A percentile compares a stretch with the other conserved stretches of the same genome.
phyloP scores from a whole-genome alignment of 805 yeast species.

The Kodamaea lidongshanica region DNA sequence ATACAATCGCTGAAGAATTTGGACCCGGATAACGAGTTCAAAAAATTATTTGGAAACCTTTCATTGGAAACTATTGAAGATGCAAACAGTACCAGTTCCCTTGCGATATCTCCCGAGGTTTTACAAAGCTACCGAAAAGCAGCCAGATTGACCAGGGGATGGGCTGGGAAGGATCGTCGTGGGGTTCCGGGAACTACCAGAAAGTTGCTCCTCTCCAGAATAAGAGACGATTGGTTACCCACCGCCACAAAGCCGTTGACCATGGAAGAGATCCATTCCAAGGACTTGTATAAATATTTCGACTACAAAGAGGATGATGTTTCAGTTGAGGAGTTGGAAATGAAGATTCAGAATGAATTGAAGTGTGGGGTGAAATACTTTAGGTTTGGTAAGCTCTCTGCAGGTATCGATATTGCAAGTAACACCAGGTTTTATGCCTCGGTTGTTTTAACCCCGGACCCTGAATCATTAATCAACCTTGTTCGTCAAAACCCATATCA shows the following conservation, averaged over 20 bases:
- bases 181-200: constrained; percentile 69
- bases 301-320: constrained; percentile 31
- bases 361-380: constrained; percentile 49
- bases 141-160: constrained; percentile 60
- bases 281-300: constrained; percentile 31
- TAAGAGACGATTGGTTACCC: constrained; percentile 79
- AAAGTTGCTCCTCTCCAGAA: constrained; percentile 61
- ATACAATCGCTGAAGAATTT: constrained; percentile 45
- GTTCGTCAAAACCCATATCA: constrained; percentile 66
- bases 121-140: constrained; percentile 55
- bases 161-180: constrained; percentile 78
- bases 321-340: constrained; percentile 21
- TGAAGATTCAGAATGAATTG: constrained; percentile 27
- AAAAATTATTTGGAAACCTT: constrained; percentile 62
- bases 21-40: constrained; percentile 74
- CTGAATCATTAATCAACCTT: constrained; percentile 58
- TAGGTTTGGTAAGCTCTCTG: constrained; percentile 40
- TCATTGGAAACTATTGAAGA: constrained; percentile 65
- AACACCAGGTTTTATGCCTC: constrained; percentile 54
- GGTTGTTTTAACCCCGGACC: constrained; percentile 70
- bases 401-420: constrained; percentile 29
- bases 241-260: constrained; percentile 52
- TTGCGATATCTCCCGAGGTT: constrained; percentile 63
- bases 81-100: constrained; percentile 68
- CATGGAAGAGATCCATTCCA: constrained; percentile 48